Evolutionary conservation across 2,329 filamentous ascomycete species (phyloP), one percentile per base, ranked within the genome.

Genomic region (Colletotrichum sp.): DNA sequence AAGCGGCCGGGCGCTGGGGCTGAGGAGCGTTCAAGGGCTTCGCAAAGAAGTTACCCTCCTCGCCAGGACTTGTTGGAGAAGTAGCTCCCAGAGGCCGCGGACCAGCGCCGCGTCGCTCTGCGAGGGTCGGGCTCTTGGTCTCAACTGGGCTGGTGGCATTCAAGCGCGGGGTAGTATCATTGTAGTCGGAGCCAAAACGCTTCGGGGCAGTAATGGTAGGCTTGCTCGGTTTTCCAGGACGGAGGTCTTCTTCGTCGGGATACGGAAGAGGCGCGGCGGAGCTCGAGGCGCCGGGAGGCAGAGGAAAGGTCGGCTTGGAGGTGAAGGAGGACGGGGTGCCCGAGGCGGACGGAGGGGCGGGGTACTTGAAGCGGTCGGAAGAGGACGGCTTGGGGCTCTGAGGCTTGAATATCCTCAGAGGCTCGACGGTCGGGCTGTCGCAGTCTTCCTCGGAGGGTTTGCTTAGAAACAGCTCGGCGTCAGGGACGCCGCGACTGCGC

Each of bases 401-500:
- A 72, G 93, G 92, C 85, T 98, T 98, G 87, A 93, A 93, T 83
- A 98, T 98, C 81, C 95, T 92, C 85, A 98, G 86, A 76, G 96
- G 96, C 81, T 95, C 95, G 79, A 98, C 91, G 21, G 94, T 95
- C 74, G 95, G 95, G 81, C 95, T 95, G 81, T 95, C 92, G 76
- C 87, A 87, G 63, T 90, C 88, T 13, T 86, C 84, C 10, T 81
- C 86, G 71, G 86, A 83, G n/a, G 89, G 90, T 67, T 88, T 89
- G 83, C 85, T 91, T 85, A 98, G 90, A 87, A 98, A 96, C 87
- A 98, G 93, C 89, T 96, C 95, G 85, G 96, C 93, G 34, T 95
- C 94, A 30, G 93, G 91, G 79, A 93, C 88, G 80, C 93, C 93
- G 82, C 93, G 92, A 79, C 86, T 87, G 77, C 89, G 86, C 79